A percentile compares a stretch with the other conserved stretches of the same genome.
Evolutionary conservation across 2,329 filamentous ascomycete species (phyloP).

Genomic region (Ceratocystiopsis brevicomis): DNA sequence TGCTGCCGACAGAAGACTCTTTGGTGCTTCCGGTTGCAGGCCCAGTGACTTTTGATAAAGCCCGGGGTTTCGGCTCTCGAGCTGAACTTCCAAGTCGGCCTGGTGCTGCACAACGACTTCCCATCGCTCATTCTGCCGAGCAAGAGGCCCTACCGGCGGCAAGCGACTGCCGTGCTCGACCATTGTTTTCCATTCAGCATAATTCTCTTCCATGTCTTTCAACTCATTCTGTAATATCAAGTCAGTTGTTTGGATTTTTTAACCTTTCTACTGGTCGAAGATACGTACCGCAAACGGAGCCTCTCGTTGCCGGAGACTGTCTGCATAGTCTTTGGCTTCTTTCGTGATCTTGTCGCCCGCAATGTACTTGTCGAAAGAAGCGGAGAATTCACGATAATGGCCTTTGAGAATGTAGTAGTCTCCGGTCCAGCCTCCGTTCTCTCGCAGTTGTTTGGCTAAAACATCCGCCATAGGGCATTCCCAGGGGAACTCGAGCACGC

Average conservation of each 20-base stretch:
- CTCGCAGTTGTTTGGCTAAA: slow-evolving; percentile 25
- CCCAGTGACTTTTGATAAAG: slow-evolving; percentile 26
- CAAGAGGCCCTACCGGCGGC: too few species aligned
- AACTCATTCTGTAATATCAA: too few species aligned
- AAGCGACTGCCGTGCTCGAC: too few species aligned
- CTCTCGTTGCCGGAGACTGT: slow-evolving; percentile 18
- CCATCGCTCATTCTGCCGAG: slow-evolving; percentile 19
- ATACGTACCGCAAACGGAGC: too few species aligned
- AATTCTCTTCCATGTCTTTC: too few species aligned
- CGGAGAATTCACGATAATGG: slow-evolving; percentile 35
- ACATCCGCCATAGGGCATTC: slow-evolving; percentile 30
- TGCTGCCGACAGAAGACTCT: too few species aligned
- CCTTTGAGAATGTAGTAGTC: slow-evolving; percentile 36
- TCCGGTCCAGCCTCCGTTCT: slow-evolving; percentile 27
- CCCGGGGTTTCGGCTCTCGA: slow-evolving; percentile 25
- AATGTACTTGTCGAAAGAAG: slow-evolving; percentile 32
- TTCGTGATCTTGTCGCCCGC: slow-evolving; percentile 23
- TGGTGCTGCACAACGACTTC: slow-evolving; percentile 26
- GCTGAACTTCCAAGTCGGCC: slow-evolving; percentile 28
- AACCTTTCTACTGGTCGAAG: too few species aligned
- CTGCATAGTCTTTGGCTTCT: slow-evolving; percentile 21
- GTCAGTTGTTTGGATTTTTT: too few species aligned
- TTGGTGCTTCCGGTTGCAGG: slow-evolving; percentile 8
- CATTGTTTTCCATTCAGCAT: too few species aligned
- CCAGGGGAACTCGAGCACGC: slow-evolving; percentile 28